Percentiles rank a stretch among this genome's conserved stretches.
Evolutionary conservation across 176 grass and related monocot species (phyloP).

Genomic region (Lolium rigidum): DNA sequence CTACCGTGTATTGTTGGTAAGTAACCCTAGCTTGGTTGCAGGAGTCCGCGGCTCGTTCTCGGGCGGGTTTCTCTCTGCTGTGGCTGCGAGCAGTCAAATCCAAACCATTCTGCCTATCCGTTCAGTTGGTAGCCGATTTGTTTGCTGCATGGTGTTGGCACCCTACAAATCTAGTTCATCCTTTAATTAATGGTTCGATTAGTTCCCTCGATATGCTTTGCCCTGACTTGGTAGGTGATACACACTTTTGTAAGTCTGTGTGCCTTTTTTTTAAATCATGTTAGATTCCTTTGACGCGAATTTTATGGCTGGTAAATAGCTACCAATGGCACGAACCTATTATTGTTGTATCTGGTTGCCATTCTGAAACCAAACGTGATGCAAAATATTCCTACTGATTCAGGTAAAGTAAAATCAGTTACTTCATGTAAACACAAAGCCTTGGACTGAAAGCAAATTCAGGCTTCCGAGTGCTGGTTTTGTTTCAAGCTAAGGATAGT

Average conservation of each 20-base stretch:
- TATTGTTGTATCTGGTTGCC: neutral
- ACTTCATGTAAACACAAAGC: neutral
- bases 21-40: conserved; percentile 26
- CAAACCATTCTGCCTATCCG: neutral
- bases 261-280: neutral
- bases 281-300: neutral
- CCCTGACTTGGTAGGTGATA: neutral
- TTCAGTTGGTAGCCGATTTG: neutral
- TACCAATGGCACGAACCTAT: neutral
- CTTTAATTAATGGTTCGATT: neutral
- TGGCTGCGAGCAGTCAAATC: neutral
- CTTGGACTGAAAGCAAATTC: neutral
- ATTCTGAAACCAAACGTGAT: neutral
- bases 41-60: neutral
- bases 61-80: neutral
- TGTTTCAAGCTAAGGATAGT: conserved; percentile 15
- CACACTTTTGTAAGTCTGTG: neutral
- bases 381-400: neutral
- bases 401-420: neutral
- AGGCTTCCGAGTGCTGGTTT: neutral
- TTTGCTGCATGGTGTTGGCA: neutral
- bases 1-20: neutral
- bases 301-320: neutral
- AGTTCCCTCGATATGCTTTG: neutral
- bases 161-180: neutral